Percentiles rank a stretch among this genome's conserved stretches.
Evolutionary conservation across 441 rosid genomes (phyloP).

Genomic region (Croton setiger): DNA sequence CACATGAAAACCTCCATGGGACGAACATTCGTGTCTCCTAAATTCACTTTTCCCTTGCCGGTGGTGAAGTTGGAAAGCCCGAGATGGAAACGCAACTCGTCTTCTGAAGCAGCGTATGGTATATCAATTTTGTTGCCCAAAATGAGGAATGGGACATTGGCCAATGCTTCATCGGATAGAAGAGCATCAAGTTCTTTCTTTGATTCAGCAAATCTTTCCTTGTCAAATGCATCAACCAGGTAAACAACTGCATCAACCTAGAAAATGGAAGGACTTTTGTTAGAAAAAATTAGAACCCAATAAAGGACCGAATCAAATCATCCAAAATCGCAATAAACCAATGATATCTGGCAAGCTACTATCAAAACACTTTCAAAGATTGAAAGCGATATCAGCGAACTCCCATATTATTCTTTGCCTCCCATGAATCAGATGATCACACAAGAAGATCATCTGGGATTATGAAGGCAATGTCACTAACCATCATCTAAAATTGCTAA

Average conservation of each 20-base stretch:
- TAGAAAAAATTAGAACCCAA: background rate
- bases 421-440: conserved; percentile 41
- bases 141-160: conserved; percentile 63
- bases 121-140: conserved; percentile 88
- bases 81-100: conserved; percentile 64
- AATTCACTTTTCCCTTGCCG: conserved; percentile 63
- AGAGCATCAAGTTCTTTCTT: conserved; percentile 85
- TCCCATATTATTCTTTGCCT: conserved; percentile 29
- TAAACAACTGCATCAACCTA: conserved; percentile 92
- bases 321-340: background rate
- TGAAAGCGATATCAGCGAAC: conserved; percentile 32
- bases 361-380: conserved; percentile 23
- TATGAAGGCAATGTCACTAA: conserved; percentile 19
- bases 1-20: conserved; percentile 81
- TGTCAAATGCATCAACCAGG: conserved; percentile 85
- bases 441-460: conserved; percentile 31
- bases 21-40: conserved; percentile 48
- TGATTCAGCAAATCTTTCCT: conserved; percentile 74
- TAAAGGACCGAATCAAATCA: background rate
- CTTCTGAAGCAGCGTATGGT: conserved; percentile 82
- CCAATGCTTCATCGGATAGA: conserved; percentile 68
- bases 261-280: conserved; percentile 8
- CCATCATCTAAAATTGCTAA: background rate
- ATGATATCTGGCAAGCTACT: conserved; percentile 26
- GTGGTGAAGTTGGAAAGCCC: conserved; percentile 81